A percentile compares a stretch with the other conserved stretches of the same genome.
phyloP scores from a whole-genome alignment of 2,329 filamentous ascomycete species.

The Fusarium sp. region DNA sequence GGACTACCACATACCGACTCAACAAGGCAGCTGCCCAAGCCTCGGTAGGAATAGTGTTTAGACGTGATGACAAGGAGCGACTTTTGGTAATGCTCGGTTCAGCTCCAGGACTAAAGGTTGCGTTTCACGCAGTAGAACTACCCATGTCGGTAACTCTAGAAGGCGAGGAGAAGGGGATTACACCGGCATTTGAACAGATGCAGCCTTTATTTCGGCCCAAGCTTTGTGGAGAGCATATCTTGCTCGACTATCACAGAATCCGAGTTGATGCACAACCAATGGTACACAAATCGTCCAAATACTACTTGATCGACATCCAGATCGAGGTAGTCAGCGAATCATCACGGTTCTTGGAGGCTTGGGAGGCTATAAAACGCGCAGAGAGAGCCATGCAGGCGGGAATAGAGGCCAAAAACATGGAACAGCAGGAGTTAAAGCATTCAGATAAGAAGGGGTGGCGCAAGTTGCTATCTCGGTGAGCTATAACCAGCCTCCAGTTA shows the following conservation, averaged over 20 bases:
- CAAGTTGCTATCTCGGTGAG: neutral
- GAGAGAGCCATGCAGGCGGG: neutral
- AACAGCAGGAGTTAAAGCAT: neutral
- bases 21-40: slow-evolving; percentile 2
- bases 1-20: neutral
- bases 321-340: neutral
- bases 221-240: neutral
- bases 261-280: slow-evolving; percentile 5
- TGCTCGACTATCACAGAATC: slow-evolving; percentile 3
- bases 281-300: slow-evolving; percentile 4
- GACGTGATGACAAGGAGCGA: slow-evolving; percentile 2
- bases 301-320: slow-evolving; percentile 12
- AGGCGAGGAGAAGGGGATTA: neutral
- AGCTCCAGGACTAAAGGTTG: neutral
- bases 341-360: neutral
- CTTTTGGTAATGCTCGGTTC: slow-evolving; percentile 13
- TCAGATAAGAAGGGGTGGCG: neutral
- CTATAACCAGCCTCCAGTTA: neutral
- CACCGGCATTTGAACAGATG: slow-evolving; percentile 1
- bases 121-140: slow-evolving; percentile 3
- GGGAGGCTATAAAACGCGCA: neutral
- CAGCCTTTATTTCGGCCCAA: neutral
- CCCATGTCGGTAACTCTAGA: neutral
- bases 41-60: slow-evolving; percentile 1
- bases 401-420: neutral